Evolutionary conservation across 140 eudicot species (phyloP), one percentile per base, ranked within the genome.

Genomic region (Flaveria floridana): DNA sequence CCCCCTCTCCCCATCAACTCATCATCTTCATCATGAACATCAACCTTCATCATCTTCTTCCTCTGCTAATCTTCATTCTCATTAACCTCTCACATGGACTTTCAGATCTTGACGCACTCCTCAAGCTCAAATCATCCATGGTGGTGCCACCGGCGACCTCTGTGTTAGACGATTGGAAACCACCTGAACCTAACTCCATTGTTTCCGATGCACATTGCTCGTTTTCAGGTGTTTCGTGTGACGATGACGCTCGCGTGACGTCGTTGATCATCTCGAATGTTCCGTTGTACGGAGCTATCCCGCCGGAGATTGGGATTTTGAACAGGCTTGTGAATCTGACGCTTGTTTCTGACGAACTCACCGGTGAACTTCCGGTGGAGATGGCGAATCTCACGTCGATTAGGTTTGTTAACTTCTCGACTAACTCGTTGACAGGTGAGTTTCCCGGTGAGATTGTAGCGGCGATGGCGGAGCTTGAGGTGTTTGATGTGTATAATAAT

Each of bases 161-260:
- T 1, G 87, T 74, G 1, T 84, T 91, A 30, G 50, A 51, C 15
- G 85, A 91, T 76, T 91, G 97, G 97, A 23, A 8, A 18, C 63
- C 78, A 66, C 66, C 62, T 58, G 46, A 15, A 37, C 78, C 25
- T n/a, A 47, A 68, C 18, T 68, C 84, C 39, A 34, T 78, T 14
- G 41, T 71, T 7, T 47, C 75, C 8, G 37, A 71, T n/a, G 68
- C 80, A 42, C 95, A 94, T 82, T 94, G 99, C 53, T 71, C 85
- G 11, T 94, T 88, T 76, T 59, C 92, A 28, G 99, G 99, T 6
- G 87, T 94, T 59, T 52, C 92, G 1, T 90, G 99, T 64, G 87
- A 91, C 20, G 65, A 73, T 0, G 73, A 62, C 65, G 63, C 42
- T 2, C 86, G 88, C 1, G 99, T 94, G 1, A 79, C 79, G 2